A percentile compares a stretch with the other conserved stretches of the same genome.
Conservation (phyloP, 2,329 filamentous ascomycete genomes). For the Fusarium illudens region DNA sequence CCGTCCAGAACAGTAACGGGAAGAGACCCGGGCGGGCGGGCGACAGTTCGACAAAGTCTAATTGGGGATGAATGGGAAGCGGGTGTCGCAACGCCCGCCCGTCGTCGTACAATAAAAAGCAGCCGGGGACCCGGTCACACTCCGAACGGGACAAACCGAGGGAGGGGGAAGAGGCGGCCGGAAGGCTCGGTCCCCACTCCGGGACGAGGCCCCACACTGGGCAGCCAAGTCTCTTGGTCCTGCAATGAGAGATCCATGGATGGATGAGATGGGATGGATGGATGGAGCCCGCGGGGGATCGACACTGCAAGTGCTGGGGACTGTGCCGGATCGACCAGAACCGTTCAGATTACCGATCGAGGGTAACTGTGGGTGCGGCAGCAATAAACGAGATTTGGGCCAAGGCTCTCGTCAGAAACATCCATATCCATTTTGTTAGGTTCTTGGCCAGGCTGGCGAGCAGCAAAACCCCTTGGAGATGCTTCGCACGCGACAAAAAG, state of each 20-base stretch:
- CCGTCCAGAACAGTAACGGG: conserved; percentile 13
- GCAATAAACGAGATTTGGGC: not conserved
- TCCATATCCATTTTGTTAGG: not conserved
- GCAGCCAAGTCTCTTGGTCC: not conserved
- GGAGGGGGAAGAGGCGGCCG: not conserved
- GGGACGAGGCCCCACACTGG: not conserved
- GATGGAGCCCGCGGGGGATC: conserved; percentile 28
- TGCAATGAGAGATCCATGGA: not conserved
- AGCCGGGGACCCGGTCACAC: conserved; percentile 12
- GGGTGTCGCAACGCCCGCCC: not conserved
- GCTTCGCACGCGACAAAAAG: not conserved
- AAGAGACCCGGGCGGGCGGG: not conserved
- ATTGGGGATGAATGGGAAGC: not conserved
- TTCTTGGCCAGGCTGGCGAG: not conserved
- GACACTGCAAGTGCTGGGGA: conserved; percentile 31
- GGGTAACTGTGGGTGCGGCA: not conserved
- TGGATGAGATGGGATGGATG: not conserved
- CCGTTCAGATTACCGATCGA: conserved; percentile 4
- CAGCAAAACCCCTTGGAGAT: not conserved
- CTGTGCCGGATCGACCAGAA: not conserved
- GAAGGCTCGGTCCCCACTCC: conserved; percentile 7
- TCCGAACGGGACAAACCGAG: conserved; percentile 24
- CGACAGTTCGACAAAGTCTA: conserved; percentile 5
- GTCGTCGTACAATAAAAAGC: conserved; percentile 14
- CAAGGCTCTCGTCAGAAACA: not conserved